A percentile compares a stretch with the other conserved stretches of the same genome.
These are phyloP conservation scores for Pyrenophora teres DNA, from an alignment of 2,329 filamentous ascomycete genomes.

Conservation along the genomic window DNA sequence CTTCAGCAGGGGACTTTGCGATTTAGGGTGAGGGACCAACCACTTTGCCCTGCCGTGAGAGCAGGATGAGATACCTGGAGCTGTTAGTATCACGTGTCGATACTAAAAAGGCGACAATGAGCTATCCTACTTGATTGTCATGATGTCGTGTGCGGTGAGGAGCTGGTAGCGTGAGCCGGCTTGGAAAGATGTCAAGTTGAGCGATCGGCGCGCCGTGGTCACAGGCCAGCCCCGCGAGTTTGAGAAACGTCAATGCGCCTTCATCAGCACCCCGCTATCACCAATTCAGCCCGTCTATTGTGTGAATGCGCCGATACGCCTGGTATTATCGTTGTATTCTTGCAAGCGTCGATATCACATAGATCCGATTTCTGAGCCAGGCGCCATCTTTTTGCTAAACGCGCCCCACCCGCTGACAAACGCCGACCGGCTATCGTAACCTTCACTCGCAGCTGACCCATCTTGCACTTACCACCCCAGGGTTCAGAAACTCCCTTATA, in stretches of 20 bases:
- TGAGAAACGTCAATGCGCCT: slow-evolving; percentile 30
- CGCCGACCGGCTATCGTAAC: slow-evolving; percentile 1
- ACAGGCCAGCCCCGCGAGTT: slow-evolving; percentile 28
- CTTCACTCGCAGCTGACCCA: too few species aligned
- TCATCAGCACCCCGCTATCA: slow-evolving; percentile 12
- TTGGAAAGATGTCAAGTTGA: slow-evolving; percentile 15
- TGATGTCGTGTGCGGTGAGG: slow-evolving; percentile 35
- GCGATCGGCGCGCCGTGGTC: slow-evolving; percentile 17
- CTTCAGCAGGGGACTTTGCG: slow-evolving; percentile 36
- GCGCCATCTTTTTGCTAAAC: not conserved
- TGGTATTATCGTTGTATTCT: not conserved
- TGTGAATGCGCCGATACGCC: not conserved
- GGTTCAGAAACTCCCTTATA: too few species aligned
- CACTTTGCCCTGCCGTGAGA: slow-evolving; percentile 98
- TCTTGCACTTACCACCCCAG: too few species aligned
- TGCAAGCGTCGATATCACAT: not conserved
- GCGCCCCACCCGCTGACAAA: slow-evolving; percentile 30
- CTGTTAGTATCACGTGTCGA: slow-evolving; percentile 6
- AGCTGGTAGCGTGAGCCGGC: not conserved
- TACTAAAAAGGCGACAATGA: not conserved
- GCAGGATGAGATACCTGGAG: slow-evolving; percentile 88
- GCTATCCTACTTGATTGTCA: slow-evolving; percentile 61
- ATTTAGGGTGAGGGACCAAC: slow-evolving; percentile 62
- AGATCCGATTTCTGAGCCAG: too few species aligned
- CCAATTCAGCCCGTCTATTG: not conserved